phyloP scores from a whole-genome alignment of 2,329 filamentous ascomycete genomes.

The Dothidotthia symphoricarpi region DNA sequence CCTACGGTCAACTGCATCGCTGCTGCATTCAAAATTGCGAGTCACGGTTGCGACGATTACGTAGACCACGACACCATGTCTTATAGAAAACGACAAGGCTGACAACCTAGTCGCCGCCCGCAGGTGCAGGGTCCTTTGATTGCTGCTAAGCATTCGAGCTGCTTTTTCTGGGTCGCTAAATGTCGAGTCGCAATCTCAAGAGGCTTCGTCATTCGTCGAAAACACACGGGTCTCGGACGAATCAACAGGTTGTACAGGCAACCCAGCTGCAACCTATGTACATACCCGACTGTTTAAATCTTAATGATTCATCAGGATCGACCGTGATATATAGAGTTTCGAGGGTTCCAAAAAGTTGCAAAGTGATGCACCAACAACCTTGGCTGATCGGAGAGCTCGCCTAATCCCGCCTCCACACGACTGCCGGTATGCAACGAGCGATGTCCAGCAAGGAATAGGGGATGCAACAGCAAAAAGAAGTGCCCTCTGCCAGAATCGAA shows the following conservation, averaged over 20 bases:
- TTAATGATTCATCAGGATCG: no score
- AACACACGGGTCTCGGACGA: no score
- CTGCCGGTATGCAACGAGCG: no score
- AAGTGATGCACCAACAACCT: no score
- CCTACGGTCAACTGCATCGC: no score
- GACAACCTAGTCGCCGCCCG: slow-evolving; percentile 17
- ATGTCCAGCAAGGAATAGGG: background rate
- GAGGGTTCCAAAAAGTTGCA: no score
- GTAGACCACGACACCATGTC: slow-evolving; percentile 1
- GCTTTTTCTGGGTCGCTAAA: slow-evolving; percentile 13
- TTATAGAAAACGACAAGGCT: slow-evolving; percentile 3
- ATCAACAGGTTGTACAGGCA: slow-evolving; percentile 3
- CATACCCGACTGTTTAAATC: no score
- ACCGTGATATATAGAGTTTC: no score
- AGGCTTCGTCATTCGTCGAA: slow-evolving; percentile 14
- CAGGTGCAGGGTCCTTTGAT: slow-evolving; percentile 8
- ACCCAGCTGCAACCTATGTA: no score
- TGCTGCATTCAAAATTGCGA: no score
- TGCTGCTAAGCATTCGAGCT: slow-evolving; percentile 9
- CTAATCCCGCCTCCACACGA: no score
- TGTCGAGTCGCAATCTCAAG: slow-evolving; percentile 30
- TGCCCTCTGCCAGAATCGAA: slow-evolving; percentile 42
- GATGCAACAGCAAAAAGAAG: slow-evolving; percentile 7
- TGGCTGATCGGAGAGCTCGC: no score
- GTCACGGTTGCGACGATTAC: background rate